phyloP scores from a whole-genome alignment of 805 yeast genomes.

The Candida coleopterorum region DNA sequence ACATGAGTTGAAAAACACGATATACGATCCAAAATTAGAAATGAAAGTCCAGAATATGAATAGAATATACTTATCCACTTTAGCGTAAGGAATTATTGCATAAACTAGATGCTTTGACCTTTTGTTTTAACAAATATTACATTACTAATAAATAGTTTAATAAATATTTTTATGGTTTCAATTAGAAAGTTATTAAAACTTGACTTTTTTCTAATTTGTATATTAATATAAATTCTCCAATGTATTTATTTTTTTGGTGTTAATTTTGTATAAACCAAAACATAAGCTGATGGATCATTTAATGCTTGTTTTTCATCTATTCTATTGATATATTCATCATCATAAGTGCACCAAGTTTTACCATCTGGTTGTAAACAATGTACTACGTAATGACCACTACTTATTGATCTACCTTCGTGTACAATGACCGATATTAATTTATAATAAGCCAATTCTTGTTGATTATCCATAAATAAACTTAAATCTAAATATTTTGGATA shows the following conservation, averaged over 20 bases:
- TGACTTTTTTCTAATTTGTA: not conserved
- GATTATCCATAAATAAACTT: slow-evolving; percentile 41
- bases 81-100: too few relatives aligned
- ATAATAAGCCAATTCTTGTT: slow-evolving; percentile 44
- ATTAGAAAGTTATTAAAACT: not conserved
- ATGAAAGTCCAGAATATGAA: too few relatives aligned
- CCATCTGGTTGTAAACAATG: slow-evolving; percentile 91
- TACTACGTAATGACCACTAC: slow-evolving; percentile 90
- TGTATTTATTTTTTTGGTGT: slow-evolving; percentile 43
- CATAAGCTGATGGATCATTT: slow-evolving; percentile 86
- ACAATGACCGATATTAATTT: slow-evolving; percentile 79
- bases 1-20: too few relatives aligned
- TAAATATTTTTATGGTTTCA: too few relatives aligned
- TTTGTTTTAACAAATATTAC: too few relatives aligned
- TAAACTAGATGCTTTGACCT: too few relatives aligned
- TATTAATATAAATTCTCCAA: not conserved
- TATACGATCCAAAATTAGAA: too few relatives aligned
- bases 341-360: slow-evolving; percentile 80
- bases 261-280: slow-evolving; percentile 75
- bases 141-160: too few relatives aligned
- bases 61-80: too few relatives aligned
- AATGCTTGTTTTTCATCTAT: slow-evolving; percentile 70
- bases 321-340: slow-evolving; percentile 81
- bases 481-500: slow-evolving; percentile 78
- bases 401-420: slow-evolving; percentile 90